These are phyloP conservation scores for Globisporangium cylindrosporum DNA, from an alignment of 352 stramenopile species.

Conservation along the genomic window DNA sequence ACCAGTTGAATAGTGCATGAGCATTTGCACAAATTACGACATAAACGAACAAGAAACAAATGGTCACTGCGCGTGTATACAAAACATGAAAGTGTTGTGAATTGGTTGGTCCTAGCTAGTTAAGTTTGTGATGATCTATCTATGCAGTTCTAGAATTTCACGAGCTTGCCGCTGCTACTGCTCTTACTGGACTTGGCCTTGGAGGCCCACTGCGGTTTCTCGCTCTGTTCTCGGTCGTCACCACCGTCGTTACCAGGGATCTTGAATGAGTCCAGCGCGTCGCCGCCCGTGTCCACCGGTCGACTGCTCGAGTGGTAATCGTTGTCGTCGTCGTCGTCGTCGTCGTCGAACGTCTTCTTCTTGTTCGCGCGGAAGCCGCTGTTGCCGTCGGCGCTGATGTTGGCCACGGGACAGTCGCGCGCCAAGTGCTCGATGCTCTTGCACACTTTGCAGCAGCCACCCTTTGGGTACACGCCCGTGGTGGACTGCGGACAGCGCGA, in stretches of 20 bases:
- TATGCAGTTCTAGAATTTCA: constrained; percentile 44
- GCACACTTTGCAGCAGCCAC: constrained; percentile 88
- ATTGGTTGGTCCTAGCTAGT: background rate
- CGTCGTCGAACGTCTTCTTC: constrained; percentile 70
- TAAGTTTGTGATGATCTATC: background rate
- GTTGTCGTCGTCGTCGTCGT: constrained; percentile 33
- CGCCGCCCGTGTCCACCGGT: constrained; percentile 13
- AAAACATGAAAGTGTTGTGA: constrained; percentile 1
- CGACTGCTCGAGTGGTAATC: constrained; percentile 17
- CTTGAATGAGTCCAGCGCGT: constrained; percentile 17
- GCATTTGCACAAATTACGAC: background rate
- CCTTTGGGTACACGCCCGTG: constrained; percentile 87
- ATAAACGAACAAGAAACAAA: background rate
- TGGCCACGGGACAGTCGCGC: constrained; percentile 73
- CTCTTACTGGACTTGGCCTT: constrained; percentile 19
- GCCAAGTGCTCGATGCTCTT: constrained; percentile 82
- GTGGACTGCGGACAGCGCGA: constrained; percentile 83
- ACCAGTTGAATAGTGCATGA: background rate
- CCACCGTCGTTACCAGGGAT: constrained; percentile 40
- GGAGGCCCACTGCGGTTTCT: constrained; percentile 11
- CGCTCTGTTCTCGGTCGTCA: constrained; percentile 9
- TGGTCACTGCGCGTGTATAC: background rate
- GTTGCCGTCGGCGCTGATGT: constrained; percentile 62
- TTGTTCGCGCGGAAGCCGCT: constrained; percentile 64
- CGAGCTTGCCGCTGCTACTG: constrained; percentile 24